phyloP scores from a whole-genome alignment of 2,329 filamentous ascomycete species.

The Stagonosporopsis vannaccii region DNA sequence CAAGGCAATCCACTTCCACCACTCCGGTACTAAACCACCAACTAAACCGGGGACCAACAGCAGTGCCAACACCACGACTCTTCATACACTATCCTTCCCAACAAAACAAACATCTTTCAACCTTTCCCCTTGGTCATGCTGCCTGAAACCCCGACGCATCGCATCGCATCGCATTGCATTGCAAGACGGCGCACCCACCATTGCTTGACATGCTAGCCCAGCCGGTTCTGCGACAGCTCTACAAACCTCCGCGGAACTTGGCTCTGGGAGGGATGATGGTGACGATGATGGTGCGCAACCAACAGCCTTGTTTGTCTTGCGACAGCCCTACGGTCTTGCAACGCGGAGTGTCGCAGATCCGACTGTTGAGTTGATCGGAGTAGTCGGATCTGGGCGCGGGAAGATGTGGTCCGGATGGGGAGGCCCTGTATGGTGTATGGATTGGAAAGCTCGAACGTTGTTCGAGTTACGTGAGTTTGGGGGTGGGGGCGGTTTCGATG shows the following conservation, averaged over 20 bases:
- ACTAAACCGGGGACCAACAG: no score
- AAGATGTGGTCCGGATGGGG: not conserved
- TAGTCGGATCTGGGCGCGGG: not conserved
- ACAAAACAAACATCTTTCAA: not conserved
- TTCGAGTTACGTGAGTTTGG: not conserved
- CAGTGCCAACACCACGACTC: no score
- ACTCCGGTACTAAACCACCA: no score
- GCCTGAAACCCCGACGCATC: not conserved
- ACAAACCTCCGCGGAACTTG: not conserved
- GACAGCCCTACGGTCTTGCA: not conserved
- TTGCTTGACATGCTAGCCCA: not conserved
- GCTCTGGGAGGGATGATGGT: not conserved
- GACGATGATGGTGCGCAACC: not conserved
- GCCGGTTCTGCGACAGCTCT: not conserved
- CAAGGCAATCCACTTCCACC: no score
- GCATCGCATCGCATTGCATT: not conserved
- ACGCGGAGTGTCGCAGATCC: slow-evolving; percentile 1
- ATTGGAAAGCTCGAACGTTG: not conserved
- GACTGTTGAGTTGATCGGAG: not conserved
- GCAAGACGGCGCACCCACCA: no score
- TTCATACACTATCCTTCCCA: not conserved
- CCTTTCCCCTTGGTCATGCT: not conserved
- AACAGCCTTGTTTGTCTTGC: not conserved
- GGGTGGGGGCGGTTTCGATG: not conserved
- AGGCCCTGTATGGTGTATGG: not conserved